phyloP scores from a whole-genome alignment of 768 basidiomycete genomes.

The Trametes cingulata region DNA sequence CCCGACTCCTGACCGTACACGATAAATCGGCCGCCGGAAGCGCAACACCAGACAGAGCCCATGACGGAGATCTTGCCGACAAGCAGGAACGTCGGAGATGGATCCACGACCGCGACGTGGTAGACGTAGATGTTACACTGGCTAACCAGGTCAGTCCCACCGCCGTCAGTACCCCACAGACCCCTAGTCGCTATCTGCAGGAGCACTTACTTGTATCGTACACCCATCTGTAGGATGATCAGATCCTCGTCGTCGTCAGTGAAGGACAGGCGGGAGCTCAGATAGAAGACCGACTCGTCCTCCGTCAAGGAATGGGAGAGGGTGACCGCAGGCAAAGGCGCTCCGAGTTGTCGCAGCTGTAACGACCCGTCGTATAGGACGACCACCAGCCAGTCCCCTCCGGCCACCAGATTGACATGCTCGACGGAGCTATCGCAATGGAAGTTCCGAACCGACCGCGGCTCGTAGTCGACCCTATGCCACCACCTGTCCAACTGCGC shows the following conservation, averaged over 20 bases:
- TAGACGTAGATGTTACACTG: slow-evolving; percentile 22
- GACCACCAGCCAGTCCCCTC: slow-evolving; percentile 16
- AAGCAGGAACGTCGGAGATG: slow-evolving; percentile 10
- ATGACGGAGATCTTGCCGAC: slow-evolving; percentile 12
- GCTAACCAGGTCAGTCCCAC: neutral
- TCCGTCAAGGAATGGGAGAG: slow-evolving; percentile 11
- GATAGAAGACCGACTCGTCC: slow-evolving; percentile 21
- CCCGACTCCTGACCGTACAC: slow-evolving; percentile 19
- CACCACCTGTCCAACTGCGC: slow-evolving; percentile 13
- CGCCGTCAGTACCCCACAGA: neutral
- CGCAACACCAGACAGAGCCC: slow-evolving; percentile 20
- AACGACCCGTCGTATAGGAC: slow-evolving; percentile 17
- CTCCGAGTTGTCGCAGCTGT: slow-evolving; percentile 15
- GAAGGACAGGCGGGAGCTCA: slow-evolving; percentile 20
- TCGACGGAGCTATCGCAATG: slow-evolving; percentile 10
- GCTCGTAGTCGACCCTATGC: slow-evolving; percentile 11
- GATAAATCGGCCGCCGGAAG: slow-evolving; percentile 12
- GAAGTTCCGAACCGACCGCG: slow-evolving; percentile 6
- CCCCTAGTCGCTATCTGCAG: neutral
- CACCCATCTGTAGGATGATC: slow-evolving; percentile 21
- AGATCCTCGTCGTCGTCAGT: slow-evolving; percentile 19
- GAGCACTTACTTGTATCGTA: slow-evolving; percentile 18
- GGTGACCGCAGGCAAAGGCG: slow-evolving; percentile 6
- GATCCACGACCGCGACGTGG: slow-evolving; percentile 11
- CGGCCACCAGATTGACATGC: slow-evolving; percentile 17